Base-by-base conservation (phyloP, 1,139 yeast genomes). In the Candida albicans region DNA sequence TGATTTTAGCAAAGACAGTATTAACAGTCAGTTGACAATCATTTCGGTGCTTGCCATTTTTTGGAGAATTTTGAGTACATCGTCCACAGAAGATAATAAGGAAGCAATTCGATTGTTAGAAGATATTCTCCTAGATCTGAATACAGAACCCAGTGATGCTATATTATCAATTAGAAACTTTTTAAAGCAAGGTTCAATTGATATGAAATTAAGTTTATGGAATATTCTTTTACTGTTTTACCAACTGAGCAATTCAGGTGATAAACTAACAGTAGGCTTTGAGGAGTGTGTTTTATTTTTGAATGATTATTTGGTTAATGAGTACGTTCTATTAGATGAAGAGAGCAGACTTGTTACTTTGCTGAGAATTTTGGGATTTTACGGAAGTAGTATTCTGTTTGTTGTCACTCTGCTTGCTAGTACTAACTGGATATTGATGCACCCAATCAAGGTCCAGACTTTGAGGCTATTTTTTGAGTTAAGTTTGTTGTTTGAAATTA, bases 121-220 rank as follows among this genome's bases (percentile, higher is more conserved):
- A 51, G 66, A 73, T 2, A 78, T 87, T 3, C 60, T 82, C 11
- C 57, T 65, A 32, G 59, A 56, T 11, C 37, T 29, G 41, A 35
- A 42, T 39, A 48, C 35, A 31, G 29, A 12, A 8, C 39, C 42
- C 4, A 50, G 55, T 29, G 62, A 62, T 8, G 69, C 71, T 0
- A 55, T 69, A 9, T 26, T 42, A 2, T 80, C 89, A 3, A 81
- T 88, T 58, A 69, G 73, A 24, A 61, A 67, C 13, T 89, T 89
- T 54, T 68, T 93, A 15, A 66, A 68, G 2, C 68, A 69, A 11
- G 82, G 96, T 0, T 79, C 93, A 0, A 69, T 85, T 15, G 84
- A 82, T 32, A 75, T 90, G 62, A 80, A 78, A 44, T 66, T 89
- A 32, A 82, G 82, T 45, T 66, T 93, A 2, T 91, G 98, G 97